Evolutionary conservation across 768 basidiomycete species (phyloP).

Genomic region (Trichaptum fuscoviolaceum): DNA sequence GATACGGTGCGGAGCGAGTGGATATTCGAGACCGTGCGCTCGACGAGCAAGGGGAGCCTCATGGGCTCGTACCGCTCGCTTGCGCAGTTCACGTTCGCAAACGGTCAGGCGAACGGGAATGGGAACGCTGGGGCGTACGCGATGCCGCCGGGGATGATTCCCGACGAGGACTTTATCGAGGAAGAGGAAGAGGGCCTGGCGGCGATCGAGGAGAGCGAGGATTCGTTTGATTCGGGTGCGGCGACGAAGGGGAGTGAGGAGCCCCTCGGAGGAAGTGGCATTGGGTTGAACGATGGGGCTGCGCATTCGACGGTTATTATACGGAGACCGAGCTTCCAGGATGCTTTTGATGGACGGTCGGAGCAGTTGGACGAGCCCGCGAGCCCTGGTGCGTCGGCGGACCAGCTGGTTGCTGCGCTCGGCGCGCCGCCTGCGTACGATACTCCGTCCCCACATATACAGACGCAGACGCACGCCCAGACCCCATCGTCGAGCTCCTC

Average conservation of each 20-base stretch:
- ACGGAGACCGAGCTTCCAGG: conserved; percentile 32
- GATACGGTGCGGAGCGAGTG: conserved; percentile 87
- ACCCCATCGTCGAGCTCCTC: not conserved
- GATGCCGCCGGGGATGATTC: conserved; percentile 48
- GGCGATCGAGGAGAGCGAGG: conserved; percentile 39
- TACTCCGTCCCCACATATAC: not conserved
- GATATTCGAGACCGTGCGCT: conserved; percentile 85
- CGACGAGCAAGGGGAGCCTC: conserved; percentile 40
- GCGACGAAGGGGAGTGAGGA: conserved; percentile 63
- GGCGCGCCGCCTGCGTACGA: conserved; percentile 69
- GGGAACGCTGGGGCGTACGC: not conserved
- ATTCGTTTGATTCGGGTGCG: conserved; percentile 55
- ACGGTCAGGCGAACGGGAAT: not conserved
- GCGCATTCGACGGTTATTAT: conserved; percentile 68
- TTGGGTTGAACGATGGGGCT: conserved; percentile 50
- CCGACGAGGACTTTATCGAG: conserved; percentile 37
- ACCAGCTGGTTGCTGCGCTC: conserved; percentile 24
- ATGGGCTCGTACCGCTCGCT: conserved; percentile 77
- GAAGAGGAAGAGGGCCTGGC: conserved; percentile 32
- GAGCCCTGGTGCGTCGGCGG: conserved; percentile 30
- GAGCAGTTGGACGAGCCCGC: conserved; percentile 30
- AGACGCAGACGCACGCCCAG: not conserved
- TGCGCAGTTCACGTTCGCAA: conserved; percentile 49
- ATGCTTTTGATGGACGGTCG: conserved; percentile 34
- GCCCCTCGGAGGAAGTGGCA: conserved; percentile 31